Evolutionary conservation across 139 green algal genomes (phyloP).

Genomic region (Chlamydomonas sphaeroides): DNA sequence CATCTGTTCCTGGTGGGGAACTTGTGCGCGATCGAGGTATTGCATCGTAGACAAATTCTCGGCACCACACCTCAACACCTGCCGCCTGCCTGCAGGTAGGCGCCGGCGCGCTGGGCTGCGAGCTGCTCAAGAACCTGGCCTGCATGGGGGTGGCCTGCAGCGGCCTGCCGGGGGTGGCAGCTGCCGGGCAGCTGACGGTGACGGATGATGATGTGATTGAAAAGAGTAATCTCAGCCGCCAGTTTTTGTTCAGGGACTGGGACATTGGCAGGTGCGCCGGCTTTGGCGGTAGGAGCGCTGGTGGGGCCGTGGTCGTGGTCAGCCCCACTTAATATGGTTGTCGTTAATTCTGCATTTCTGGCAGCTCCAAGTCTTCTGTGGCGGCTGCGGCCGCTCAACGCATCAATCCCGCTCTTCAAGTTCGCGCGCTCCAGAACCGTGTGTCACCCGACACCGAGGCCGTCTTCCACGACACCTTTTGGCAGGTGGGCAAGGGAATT

Average conservation of each 20-base stretch:
- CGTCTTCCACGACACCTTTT: conserved; percentile 97
- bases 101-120: conserved; percentile 95
- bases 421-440: conserved; percentile 93
- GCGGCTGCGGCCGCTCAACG: conserved; percentile 76
- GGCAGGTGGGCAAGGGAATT: conserved; percentile 74
- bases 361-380: conserved; percentile 84
- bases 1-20: conserved; percentile 93
- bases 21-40: too few relatives aligned
- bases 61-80: too few relatives aligned
- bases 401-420: conserved; percentile 87
- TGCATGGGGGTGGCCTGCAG: conserved; percentile 89
- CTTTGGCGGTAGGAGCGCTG: too few relatives aligned
- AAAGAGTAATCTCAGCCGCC: conserved; percentile 96
- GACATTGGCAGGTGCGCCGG: conserved; percentile 87
- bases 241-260: conserved; percentile 98
- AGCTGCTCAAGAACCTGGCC: conserved; percentile 99
- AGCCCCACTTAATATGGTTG: neutral
- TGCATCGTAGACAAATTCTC: too few relatives aligned
- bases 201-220: conserved; percentile 99
- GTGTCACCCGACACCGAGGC: conserved; percentile 92
- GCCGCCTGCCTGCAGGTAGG: conserved; percentile 63
- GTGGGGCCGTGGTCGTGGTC: too few relatives aligned
- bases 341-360: neutral
- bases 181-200: conserved; percentile 70
- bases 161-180: conserved; percentile 28